Evolutionary conservation across 2,329 filamentous ascomycete species (phyloP), one percentile per base, ranked within the genome.

Genomic region (Dactylella cylindrospora): DNA sequence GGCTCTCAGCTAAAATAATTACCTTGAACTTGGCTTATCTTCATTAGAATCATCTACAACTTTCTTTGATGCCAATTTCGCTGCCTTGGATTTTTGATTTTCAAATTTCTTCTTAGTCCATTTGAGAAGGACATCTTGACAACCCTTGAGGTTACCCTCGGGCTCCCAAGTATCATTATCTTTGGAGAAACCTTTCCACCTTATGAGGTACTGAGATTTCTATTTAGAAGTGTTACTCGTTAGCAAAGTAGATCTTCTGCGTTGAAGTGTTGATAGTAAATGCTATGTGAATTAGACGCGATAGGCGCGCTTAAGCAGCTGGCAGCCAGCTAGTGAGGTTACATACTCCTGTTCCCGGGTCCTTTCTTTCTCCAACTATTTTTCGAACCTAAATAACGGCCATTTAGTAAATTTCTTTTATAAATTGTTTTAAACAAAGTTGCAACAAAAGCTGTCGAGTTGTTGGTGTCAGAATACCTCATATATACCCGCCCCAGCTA

Each of bases 81-180:
- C 13, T 31, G 8, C 28, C 8, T 29, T 40, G 17, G 15, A 40
- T 26, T 3, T n/a, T 23, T 15, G 46, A 13, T 53, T 40, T 33
- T 45, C 26, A 20, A 41, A 17, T 32, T 60, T 59, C 13, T 53
- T 53, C 8, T 50, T 19, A 12, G 41, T 10, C 66, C 67, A 67
- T 35, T 31, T 49, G 5, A 25, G 22, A 3, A 68, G 43, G 1
- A 44, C 35, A 10, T 41, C 39, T 2, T 26, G 9, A 29, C 66
- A 68, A 2, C 55, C 62, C 2, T 45, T 33, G 5, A 68, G 33
- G 38, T 67, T 66, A 2, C 17, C 25, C 3, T 25, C 23, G 3
- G 66, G 67, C 25, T 67, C 66, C 67, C 67, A 68, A 4, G 47
- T 68, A 23, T 66, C 45, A 9, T 54, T 17, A 8, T 47, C 29